Percentiles rank a stretch among this genome's conserved stretches.
phyloP scores from a whole-genome alignment of 2,329 filamentous ascomycete species.

The Alternaria sp. region DNA sequence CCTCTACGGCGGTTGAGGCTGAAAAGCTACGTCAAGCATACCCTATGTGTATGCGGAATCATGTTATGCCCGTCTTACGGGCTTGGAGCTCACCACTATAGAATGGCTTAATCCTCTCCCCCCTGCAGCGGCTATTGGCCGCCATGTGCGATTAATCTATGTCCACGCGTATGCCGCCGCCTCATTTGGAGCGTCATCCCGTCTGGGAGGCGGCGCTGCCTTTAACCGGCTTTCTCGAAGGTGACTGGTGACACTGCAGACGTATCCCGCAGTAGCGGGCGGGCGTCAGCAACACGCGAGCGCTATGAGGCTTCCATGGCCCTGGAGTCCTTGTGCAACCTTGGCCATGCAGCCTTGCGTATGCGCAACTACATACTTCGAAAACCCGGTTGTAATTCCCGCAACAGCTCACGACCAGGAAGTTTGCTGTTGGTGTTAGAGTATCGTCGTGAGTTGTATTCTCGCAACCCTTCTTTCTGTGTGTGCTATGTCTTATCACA shows the following conservation, averaged over 20 bases:
- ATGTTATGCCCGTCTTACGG: constrained; percentile 3
- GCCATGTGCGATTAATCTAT: constrained; percentile 1
- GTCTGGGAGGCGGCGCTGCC: constrained; percentile 2
- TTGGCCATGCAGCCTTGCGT: constrained; percentile 27
- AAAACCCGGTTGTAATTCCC: constrained; percentile 5
- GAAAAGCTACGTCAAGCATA: constrained; percentile 9
- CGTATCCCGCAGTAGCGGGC: constrained; percentile 6
- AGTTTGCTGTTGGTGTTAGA: background rate
- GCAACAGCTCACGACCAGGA: constrained; percentile 1
- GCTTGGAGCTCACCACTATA: background rate
- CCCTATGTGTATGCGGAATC: background rate
- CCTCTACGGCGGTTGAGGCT: constrained; percentile 4
- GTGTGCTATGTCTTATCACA: background rate
- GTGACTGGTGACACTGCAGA: constrained; percentile 11
- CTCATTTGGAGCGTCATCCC: constrained; percentile 7
- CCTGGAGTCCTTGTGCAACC: constrained; percentile 13
- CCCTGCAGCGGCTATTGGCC: constrained; percentile 1
- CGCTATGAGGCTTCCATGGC: constrained; percentile 20
- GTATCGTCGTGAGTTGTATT: background rate
- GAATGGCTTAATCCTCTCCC: background rate
- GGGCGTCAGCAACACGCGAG: constrained; percentile 6
- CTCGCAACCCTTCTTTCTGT: background rate
- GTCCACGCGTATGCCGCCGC: constrained; percentile 4
- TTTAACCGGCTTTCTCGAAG: constrained; percentile 18
- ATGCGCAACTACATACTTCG: constrained; percentile 10